Conservation (phyloP, 2,329 filamentous ascomycete species). For the Ploettnerulaceae sp. region DNA sequence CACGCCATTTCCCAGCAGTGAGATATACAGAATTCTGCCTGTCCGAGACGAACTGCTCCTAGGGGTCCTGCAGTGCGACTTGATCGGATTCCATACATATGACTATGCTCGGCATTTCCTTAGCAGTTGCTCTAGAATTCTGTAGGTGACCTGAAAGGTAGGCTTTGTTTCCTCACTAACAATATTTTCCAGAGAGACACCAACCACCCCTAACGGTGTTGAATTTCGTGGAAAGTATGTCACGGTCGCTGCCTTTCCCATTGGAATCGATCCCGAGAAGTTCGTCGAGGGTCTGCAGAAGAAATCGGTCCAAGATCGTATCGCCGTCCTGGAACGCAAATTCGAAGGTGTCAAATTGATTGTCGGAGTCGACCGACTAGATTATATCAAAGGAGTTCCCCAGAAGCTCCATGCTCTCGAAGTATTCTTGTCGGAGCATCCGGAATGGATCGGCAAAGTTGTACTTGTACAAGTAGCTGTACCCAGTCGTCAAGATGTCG, state of each 20-base stretch:
- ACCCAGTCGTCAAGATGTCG: slow-evolving; percentile 89
- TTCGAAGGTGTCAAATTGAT: slow-evolving; percentile 96
- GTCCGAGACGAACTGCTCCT: slow-evolving; percentile 84
- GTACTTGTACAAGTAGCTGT: slow-evolving; percentile 95
- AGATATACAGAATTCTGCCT: slow-evolving; percentile 93
- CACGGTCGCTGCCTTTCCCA: slow-evolving; percentile 91
- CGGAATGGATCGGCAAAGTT: slow-evolving; percentile 96
- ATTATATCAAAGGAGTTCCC: slow-evolving; percentile 98
- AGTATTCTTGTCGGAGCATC: slow-evolving; percentile 93
- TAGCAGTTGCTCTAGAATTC: slow-evolving; percentile 90
- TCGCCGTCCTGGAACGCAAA: slow-evolving; percentile 77
- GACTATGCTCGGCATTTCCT: slow-evolving; percentile 98
- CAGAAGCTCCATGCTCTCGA: slow-evolving; percentile 96
- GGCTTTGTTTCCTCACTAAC: background rate
- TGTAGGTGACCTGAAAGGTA: slow-evolving; percentile 46
- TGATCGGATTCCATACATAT: slow-evolving; percentile 98
- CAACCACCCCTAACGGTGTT: slow-evolving; percentile 88
- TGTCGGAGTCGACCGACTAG: slow-evolving; percentile 90
- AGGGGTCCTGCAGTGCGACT: slow-evolving; percentile 85
- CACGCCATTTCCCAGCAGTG: slow-evolving; percentile 92
- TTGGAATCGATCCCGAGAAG: slow-evolving; percentile 96
- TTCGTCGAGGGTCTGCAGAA: slow-evolving; percentile 86
- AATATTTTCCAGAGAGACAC: slow-evolving; percentile 45
- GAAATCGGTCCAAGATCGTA: slow-evolving; percentile 80
- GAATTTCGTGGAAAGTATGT: slow-evolving; percentile 86